phyloP scores from a whole-genome alignment of 176 grass and related monocot genomes.

The Olyra latifolia region DNA sequence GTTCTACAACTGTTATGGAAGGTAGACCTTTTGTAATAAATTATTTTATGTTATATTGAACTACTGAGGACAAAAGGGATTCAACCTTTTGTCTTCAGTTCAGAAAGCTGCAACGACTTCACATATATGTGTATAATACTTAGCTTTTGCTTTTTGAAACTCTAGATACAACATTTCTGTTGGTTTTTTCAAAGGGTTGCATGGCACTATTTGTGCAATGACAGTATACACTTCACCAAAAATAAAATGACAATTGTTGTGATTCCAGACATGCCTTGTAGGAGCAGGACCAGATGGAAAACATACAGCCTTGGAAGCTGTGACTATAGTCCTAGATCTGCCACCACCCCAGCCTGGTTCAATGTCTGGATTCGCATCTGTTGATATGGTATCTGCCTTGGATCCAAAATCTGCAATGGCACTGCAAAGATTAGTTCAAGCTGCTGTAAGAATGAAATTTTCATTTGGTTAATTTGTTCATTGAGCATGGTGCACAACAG shows the following conservation, averaged over 20 bases:
- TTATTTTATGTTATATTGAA: neutral
- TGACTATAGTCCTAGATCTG: conserved; percentile 97
- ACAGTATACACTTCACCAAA: neutral
- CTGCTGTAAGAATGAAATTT: conserved; percentile 73
- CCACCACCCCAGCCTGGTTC: conserved; percentile 95
- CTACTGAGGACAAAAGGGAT: neutral
- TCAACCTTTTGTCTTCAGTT: neutral
- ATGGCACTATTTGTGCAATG: conserved; percentile 1
- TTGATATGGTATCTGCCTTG: conserved; percentile 93
- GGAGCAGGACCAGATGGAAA: conserved; percentile 99
- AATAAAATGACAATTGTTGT: conserved; percentile 16
- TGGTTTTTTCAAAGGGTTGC: neutral
- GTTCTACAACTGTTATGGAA: conserved; percentile 98
- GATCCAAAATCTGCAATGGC: conserved; percentile 99
- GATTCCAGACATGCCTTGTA: conserved; percentile 90
- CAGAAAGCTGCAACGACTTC: neutral
- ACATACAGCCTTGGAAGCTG: conserved; percentile 97
- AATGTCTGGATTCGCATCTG: conserved; percentile 74
- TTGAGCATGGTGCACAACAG: conserved; percentile 24
- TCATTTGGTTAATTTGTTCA: conserved; percentile 29
- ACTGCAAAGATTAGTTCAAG: conserved; percentile 98
- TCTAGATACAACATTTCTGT: neutral
- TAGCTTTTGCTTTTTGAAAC: neutral
- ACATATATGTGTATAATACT: neutral
- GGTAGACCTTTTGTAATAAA: conserved; percentile 53